Evolutionary conservation across 2,329 filamentous ascomycete species (phyloP).

Genomic region (Xylaria sp.): DNA sequence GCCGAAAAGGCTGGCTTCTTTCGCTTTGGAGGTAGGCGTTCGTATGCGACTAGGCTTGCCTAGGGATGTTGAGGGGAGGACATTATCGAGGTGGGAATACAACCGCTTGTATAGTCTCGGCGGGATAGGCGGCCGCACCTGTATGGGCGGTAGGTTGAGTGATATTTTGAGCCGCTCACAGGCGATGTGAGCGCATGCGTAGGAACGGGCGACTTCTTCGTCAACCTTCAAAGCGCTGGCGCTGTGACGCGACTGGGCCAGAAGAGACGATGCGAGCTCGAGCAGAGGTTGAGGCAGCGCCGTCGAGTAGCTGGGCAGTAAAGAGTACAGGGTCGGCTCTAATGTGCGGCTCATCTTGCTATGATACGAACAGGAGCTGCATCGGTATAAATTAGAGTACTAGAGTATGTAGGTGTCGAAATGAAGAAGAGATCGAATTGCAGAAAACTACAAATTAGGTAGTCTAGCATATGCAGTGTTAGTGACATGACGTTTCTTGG

Average conservation of each 20-base stretch:
- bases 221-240: slow-evolving; percentile 83
- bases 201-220: slow-evolving; percentile 86
- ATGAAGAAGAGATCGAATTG: not conserved
- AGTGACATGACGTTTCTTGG: slow-evolving; percentile 23
- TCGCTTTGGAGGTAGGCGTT: slow-evolving; percentile 53
- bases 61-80: slow-evolving; percentile 61
- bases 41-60: slow-evolving; percentile 44
- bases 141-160: slow-evolving; percentile 80
- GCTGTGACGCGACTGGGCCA: slow-evolving; percentile 82
- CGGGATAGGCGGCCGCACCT: slow-evolving; percentile 79
- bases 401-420: not conserved
- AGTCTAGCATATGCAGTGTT: no score
- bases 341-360: slow-evolving; percentile 76
- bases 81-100: slow-evolving; percentile 81
- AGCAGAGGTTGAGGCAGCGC: slow-evolving; percentile 75
- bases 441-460: not conserved
- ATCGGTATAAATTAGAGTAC: not conserved
- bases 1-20: slow-evolving; percentile 49
- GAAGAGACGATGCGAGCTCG: slow-evolving; percentile 76
- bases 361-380: not conserved
- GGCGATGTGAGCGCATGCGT: slow-evolving; percentile 88
- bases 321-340: slow-evolving; percentile 76
- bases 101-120: slow-evolving; percentile 86
- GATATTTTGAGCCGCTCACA: slow-evolving; percentile 84
- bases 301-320: slow-evolving; percentile 78